Evolutionary conservation across 768 basidiomycete species (phyloP), one percentile per base, ranked within the genome.

Genomic region (Epithele typhae): DNA sequence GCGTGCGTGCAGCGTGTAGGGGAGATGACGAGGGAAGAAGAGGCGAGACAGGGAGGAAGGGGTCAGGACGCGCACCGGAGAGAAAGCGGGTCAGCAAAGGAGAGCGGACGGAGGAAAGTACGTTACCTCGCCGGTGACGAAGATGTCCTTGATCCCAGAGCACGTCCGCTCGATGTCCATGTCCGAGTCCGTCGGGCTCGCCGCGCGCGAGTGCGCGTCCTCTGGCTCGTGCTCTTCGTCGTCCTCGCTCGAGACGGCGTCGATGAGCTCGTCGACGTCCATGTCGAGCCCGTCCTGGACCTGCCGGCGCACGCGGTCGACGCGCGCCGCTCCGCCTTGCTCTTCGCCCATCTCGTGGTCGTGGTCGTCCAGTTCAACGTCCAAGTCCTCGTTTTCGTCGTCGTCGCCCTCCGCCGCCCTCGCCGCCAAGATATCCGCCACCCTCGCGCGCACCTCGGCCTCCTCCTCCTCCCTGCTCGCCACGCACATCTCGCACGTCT

Each of bases 121-220:
- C n/a, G n/a, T n/a, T n/a, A 82, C 81, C 62, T 75, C 71, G 43
- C 84, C 84, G 17, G 75, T 76, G 50, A 87, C 59, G 25, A 84
- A 66, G 37, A 82, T 74, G 50, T 87, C 84, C 44, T 62, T 63
- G 7, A 84, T 69, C 1, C 83, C 83, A 22, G 64, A 57, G 45
- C 85, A 86, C 10, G 40, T 44, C 4, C 35, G 25, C 21, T 14
- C 3, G 1, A 39, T 18, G 22, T 39, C 42, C 14, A 30, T 39
- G 44, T 43, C 42, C 21, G 41, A 51, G 53, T 21, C 45, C 30
- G 38, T 40, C 48, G 0, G 5, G 17, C 34, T 41, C 35, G 32
- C 11, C 41, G n/a, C 35, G 41, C n/a, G n/a, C n/a, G n/a, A n/a
- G n/a, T n/a, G n/a, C n/a, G n/a, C n/a, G n/a, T n/a, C n/a, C n/a